A percentile compares a stretch with the other conserved stretches of the same genome.
Conservation (phyloP, 805 yeast species). For the Saccharomycodes ludwigii region DNA sequence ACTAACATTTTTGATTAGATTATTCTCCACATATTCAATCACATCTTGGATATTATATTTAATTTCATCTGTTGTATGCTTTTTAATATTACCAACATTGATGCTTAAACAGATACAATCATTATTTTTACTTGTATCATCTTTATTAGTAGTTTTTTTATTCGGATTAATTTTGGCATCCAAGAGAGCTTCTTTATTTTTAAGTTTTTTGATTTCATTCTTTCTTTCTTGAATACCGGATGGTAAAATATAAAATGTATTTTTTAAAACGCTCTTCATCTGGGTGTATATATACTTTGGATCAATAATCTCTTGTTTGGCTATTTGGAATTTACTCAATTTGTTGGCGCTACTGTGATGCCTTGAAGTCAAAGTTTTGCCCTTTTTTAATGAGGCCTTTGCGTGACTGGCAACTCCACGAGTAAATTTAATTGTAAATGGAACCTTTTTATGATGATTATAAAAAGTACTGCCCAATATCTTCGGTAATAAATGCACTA, state of each 20-base stretch:
- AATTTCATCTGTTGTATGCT: conserved; percentile 17
- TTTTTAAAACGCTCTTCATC: conserved; percentile 47
- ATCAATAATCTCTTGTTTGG: conserved; percentile 31
- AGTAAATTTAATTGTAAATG: conserved; percentile 52
- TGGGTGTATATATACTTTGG: conserved; percentile 53
- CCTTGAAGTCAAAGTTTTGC: too few species aligned
- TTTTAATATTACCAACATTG: conserved; percentile 36
- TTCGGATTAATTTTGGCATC: too few species aligned
- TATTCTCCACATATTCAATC: conserved; percentile 29
- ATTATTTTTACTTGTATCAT: conserved; percentile 15
- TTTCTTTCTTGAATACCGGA: too few species aligned
- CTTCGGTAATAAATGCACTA: conserved; percentile 46
- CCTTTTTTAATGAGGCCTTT: too few species aligned
- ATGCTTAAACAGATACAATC: conserved; percentile 50
- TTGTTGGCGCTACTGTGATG: too few species aligned
- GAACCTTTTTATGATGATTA: conserved; percentile 51
- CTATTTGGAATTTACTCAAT: too few species aligned
- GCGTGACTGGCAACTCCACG: too few species aligned
- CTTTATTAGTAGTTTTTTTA: conserved; percentile 6
- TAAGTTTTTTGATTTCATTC: too few species aligned
- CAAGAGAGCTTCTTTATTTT: too few species aligned
- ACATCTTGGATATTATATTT: conserved; percentile 18
- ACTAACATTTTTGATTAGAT: conserved; percentile 40
- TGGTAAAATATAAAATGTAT: conserved; percentile 46
- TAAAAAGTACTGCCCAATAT: conserved; percentile 51